Base-by-base conservation (phyloP, 768 basidiomycete genomes). In the Leccinum variicolor region DNA sequence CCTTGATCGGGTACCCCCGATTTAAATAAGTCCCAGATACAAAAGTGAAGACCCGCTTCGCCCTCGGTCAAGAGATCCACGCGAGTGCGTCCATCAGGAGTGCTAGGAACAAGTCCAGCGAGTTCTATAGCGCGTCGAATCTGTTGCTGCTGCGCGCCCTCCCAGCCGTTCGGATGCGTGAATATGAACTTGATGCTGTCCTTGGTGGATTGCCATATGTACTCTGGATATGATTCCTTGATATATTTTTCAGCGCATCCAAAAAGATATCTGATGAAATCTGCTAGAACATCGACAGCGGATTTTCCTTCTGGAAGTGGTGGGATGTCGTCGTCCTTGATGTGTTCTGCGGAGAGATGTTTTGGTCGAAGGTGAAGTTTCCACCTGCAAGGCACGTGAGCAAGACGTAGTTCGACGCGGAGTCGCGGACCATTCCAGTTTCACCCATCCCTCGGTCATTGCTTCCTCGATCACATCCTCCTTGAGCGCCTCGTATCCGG, bases 161-260 rank as follows among this genome's bases (percentile, higher is more conserved):
- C 84, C 85, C 85, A 86, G 0, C 82, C 84, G 54, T 86, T 86
- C 1, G 85, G 85, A 61, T 85, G 84, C 0, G 78, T 77, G 5
- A 86, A 74, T 2, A 86, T 72, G 56, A 80, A 81, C 26, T 81
- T 75, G 21, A 81, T 79, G 2, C 56, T 63, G 14, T 72, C 57
- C 56, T 77, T 69, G 17, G 83, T 58, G 0, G 74, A 76, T 0
- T 56, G 52, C 82, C 81, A 83, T 1, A 81, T 62, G 3, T 82
- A 81, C 1, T 46, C 41, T 0, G 72, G 66, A 41, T 80, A 76
- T 0, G 74, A 72, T 17, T 81, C 78, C 15, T 65, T 60, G 31
- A 85, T 82, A 52, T 79, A 84, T 0, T 54, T 64, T 26, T 66
- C 66, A 0, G 79, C 73, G 31, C 81, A 81, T 3, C 68, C 46